Percentiles rank a stretch among this genome's conserved stretches.
Evolutionary conservation across 495 filamentous ascomycete genomes (phyloP).

Genomic region (Lasiosphaeriaceae sp.): DNA sequence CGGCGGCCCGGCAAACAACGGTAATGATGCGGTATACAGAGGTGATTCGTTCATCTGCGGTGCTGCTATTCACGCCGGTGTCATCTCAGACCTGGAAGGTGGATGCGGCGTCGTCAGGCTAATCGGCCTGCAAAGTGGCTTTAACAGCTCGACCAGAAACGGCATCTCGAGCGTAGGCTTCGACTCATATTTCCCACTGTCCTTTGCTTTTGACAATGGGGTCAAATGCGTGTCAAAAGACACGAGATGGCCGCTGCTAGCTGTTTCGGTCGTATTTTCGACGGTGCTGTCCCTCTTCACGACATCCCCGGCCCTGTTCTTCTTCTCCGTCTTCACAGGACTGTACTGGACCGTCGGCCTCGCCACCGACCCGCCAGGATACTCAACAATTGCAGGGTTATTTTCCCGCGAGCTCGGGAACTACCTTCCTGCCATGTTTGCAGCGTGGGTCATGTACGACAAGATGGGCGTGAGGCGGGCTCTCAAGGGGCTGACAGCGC

Average conservation of each 20-base stretch:
- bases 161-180: conserved; percentile 67
- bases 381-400: conserved; percentile 47
- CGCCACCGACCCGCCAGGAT: conserved; percentile 68
- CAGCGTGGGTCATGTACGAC: conserved; percentile 68
- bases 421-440: conserved; percentile 73
- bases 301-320: conserved; percentile 63
- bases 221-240: conserved; percentile 57
- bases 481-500: conserved; percentile 56
- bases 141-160: conserved; percentile 53
- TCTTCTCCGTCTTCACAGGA: conserved; percentile 66
- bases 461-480: conserved; percentile 55
- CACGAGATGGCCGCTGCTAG: conserved; percentile 68
- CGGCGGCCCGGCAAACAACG: conserved; percentile 57
- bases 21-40: conserved; percentile 59
- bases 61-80: conserved; percentile 72
- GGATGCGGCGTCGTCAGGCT: conserved; percentile 62
- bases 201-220: conserved; percentile 60
- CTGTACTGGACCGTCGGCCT: conserved; percentile 76
- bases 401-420: conserved; percentile 68
- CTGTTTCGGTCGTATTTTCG: conserved; percentile 67
- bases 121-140: conserved; percentile 63
- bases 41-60: conserved; percentile 82
- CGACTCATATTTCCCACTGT: conserved; percentile 72
- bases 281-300: conserved; percentile 64
- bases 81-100: conserved; percentile 62